These are phyloP conservation scores for Bryum argenteum DNA, from an alignment of 225 moss, liverwort and hornwort genomes.

Conservation along the genomic window DNA sequence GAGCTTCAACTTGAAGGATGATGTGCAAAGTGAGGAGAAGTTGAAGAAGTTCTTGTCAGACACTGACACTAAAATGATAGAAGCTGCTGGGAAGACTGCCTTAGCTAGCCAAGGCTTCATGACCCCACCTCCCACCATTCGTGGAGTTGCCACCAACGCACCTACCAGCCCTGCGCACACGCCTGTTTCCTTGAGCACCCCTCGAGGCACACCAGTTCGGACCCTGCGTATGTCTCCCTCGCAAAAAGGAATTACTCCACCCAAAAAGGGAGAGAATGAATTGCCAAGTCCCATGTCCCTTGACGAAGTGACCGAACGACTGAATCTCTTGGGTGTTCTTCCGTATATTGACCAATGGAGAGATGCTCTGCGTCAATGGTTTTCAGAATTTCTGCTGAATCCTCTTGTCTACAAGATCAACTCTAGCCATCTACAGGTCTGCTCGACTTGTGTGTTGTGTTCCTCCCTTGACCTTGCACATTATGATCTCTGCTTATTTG, in stretches of 20 bases:
- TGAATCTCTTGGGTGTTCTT: constrained; percentile 72
- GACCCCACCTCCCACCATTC: constrained; percentile 76
- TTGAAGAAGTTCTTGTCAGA: constrained; percentile 77
- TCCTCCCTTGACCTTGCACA: constrained; percentile 10
- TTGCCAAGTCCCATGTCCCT: constrained; percentile 88
- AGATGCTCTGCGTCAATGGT: constrained; percentile 89
- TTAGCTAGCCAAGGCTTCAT: constrained; percentile 47
- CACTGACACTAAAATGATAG: constrained; percentile 74
- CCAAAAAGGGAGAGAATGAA: constrained; percentile 90
- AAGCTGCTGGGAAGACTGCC: constrained; percentile 47
- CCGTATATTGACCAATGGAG: constrained; percentile 82
- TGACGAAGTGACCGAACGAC: constrained; percentile 74
- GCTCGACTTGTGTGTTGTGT: constrained; percentile 6
- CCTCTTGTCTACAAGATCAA: constrained; percentile 88
- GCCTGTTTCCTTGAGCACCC: constrained; percentile 64
- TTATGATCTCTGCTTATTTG: neutral
- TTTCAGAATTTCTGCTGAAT: constrained; percentile 76
- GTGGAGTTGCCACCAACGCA: constrained; percentile 52
- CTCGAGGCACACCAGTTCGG: constrained; percentile 70
- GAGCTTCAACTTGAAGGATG: constrained; percentile 55
- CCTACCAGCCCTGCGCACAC: constrained; percentile 51
- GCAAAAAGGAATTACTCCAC: constrained; percentile 80
- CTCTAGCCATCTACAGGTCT: constrained; percentile 89
- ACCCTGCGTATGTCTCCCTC: constrained; percentile 81
- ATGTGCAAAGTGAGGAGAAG: constrained; percentile 75